These are phyloP conservation scores for Coemansia sp. DNA, from an alignment of 192 early-diverging fungal species.

Conservation along the genomic window DNA sequence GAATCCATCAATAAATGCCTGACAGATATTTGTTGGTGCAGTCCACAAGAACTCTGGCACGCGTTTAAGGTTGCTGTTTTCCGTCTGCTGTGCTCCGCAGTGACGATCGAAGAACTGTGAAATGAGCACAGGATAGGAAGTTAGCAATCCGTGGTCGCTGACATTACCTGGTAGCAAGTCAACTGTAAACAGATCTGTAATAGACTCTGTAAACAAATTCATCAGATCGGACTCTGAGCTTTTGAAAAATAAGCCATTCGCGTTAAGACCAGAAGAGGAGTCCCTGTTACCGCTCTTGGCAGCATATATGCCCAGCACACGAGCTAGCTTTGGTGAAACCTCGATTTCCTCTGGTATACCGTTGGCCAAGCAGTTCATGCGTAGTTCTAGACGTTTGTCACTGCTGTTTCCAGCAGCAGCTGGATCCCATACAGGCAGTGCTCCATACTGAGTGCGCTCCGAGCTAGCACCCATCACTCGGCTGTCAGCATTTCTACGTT, in stretches of 20 bases:
- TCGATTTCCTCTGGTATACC: constrained; percentile 19
- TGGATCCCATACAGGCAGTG: constrained; percentile 18
- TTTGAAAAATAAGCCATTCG: too few relatives aligned
- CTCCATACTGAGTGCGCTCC: neutral
- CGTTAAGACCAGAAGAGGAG: constrained; percentile 7
- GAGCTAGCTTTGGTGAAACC: constrained; percentile 10
- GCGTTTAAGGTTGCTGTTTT: constrained; percentile 4
- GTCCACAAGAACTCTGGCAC: constrained; percentile 43
- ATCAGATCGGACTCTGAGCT: constrained; percentile 8
- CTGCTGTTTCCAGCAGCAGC: neutral
- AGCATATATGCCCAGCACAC: constrained; percentile 34
- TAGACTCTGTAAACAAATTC: neutral
- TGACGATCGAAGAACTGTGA: constrained; percentile 32
- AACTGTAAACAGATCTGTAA: constrained; percentile 18
- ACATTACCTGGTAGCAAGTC: too few relatives aligned
- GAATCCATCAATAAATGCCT: constrained; percentile 25
- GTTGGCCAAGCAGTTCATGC: constrained; percentile 13
- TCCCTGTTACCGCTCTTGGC: constrained; percentile 7
- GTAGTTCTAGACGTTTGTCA: constrained; percentile 4
- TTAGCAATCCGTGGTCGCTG: neutral
- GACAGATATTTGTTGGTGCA: constrained; percentile 13
- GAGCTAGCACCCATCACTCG: neutral
- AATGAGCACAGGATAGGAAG: constrained; percentile 12
- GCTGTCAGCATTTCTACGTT: neutral
- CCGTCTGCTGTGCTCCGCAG: constrained; percentile 2